Percentiles rank a stretch among this genome's conserved stretches.
phyloP scores from a whole-genome alignment of 2,329 filamentous ascomycete species.

The Ophiostoma populinum region DNA sequence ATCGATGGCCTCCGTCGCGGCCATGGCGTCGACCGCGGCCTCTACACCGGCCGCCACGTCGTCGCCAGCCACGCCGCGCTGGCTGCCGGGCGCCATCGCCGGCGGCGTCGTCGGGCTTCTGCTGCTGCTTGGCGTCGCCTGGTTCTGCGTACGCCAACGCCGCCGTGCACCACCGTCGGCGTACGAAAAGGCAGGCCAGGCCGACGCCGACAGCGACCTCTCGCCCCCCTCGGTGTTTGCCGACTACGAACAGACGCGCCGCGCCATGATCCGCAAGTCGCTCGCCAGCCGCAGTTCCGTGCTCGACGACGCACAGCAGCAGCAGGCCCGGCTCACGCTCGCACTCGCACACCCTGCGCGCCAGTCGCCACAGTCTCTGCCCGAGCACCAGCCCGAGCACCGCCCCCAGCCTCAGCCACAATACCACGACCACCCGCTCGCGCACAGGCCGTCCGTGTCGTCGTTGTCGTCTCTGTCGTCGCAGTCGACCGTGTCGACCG shows the following conservation, averaged over 20 bases:
- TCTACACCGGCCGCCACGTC: no score
- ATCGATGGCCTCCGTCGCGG: no score
- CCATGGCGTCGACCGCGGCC: no score
- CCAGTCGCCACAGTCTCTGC: no score
- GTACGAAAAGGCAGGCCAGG: slow-evolving; percentile 15
- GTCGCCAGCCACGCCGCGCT: background rate
- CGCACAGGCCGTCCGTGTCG: no score
- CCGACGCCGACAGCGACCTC: slow-evolving; percentile 6
- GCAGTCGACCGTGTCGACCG: no score
- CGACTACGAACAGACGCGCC: slow-evolving; percentile 22
- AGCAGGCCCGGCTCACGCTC: background rate
- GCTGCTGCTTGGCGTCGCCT: slow-evolving; percentile 6
- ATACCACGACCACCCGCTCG: no score
- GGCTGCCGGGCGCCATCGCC: slow-evolving; percentile 11
- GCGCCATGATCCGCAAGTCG: slow-evolving; percentile 27
- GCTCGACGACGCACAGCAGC: background rate
- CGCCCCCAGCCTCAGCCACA: no score
- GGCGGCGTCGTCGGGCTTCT: slow-evolving; percentile 14
- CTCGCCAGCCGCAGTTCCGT: slow-evolving; percentile 15
- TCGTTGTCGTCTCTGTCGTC: no score
- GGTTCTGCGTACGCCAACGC: background rate
- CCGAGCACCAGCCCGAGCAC: no score
- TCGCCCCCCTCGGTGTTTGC: slow-evolving; percentile 14
- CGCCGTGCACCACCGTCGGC: slow-evolving; percentile 9
- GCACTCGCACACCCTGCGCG: background rate